These are phyloP conservation scores for Zymoseptoria passerinii DNA, from an alignment of 2,329 filamentous ascomycete genomes.

Conservation along the genomic window DNA sequence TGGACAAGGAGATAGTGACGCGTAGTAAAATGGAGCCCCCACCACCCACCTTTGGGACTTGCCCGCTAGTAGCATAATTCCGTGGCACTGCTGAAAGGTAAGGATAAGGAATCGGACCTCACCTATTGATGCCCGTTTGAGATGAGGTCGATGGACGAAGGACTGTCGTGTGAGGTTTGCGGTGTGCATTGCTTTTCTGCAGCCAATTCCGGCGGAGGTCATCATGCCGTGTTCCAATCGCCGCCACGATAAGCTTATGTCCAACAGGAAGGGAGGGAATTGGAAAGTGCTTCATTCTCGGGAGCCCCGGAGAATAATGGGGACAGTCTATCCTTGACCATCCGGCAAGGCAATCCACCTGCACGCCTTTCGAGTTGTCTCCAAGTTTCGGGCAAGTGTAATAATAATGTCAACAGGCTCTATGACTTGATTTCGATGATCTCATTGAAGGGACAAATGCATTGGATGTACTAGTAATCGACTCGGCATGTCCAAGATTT, in stretches of 20 bases:
- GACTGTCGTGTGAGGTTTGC: neutral
- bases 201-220: neutral
- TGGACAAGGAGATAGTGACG: neutral
- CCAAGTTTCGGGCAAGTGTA: neutral
- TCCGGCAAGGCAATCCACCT: neutral
- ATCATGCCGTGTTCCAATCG: neutral
- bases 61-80: neutral
- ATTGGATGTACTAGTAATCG: neutral
- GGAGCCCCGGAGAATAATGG: too few species aligned
- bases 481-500: neutral
- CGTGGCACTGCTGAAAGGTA: neutral
- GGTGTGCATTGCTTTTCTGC: neutral
- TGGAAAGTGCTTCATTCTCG: neutral
- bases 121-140: neutral
- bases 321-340: too few species aligned
- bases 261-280: too few species aligned
- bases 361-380: neutral
- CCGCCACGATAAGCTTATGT: too few species aligned
- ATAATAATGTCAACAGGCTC: neutral
- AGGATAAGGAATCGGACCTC: neutral
- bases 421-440: neutral
- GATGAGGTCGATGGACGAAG: neutral
- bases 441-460: neutral
- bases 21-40: neutral
- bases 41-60: neutral